Base-by-base conservation (phyloP, 441 rosid genomes). In the Biscutella auriculata region DNA sequence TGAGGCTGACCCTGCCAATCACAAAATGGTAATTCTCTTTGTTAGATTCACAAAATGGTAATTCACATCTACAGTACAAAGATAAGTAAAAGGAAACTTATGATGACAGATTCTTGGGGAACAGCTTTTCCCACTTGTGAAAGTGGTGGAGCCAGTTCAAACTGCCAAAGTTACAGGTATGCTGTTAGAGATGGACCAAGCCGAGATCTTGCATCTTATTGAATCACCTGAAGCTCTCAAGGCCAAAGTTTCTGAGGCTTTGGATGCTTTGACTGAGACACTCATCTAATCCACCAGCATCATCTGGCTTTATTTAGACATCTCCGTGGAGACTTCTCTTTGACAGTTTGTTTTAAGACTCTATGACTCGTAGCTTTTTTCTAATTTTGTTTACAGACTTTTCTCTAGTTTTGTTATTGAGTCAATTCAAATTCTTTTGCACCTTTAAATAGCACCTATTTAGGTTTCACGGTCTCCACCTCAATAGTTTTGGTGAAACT, bases 121-220 rank as follows among this genome's bases (percentile, higher is more conserved):
- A 34, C 77, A 78, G 23, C 82, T 87, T 17, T 87, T 59, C 71
- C 93, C 93, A 27, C 75, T 80, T 4, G 95, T 87, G 61, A 65
- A 73, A 46, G 64, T 62, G 40, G 73, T 80, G 4, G 82, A 80
- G 68, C 85, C 84, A 9, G 74, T 61, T 10, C 68, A 77, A 11
- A 80, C 41, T 5, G 76, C 76, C 0, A 88, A 88, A 73, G 85
- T 88, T 12, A 88, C 96, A 0, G 95, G 95, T 9, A 88, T 88
- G 92, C 50, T 88, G 61, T 63, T 88, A 52, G 96, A 85, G 81
- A 88, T 88, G 95, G 95, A 88, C 40, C 88, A 83, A 33, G 73
- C 85, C 0, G 96, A 88, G 77, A 80, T 85, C 8, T 68, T 88
- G 7, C 85, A 81, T 66, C 83, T 88, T 42, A 59, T 83, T 0